These are phyloP conservation scores for Trichoderma koningiopsis DNA, from an alignment of 2,329 filamentous ascomycete genomes.

Conservation along the genomic window DNA sequence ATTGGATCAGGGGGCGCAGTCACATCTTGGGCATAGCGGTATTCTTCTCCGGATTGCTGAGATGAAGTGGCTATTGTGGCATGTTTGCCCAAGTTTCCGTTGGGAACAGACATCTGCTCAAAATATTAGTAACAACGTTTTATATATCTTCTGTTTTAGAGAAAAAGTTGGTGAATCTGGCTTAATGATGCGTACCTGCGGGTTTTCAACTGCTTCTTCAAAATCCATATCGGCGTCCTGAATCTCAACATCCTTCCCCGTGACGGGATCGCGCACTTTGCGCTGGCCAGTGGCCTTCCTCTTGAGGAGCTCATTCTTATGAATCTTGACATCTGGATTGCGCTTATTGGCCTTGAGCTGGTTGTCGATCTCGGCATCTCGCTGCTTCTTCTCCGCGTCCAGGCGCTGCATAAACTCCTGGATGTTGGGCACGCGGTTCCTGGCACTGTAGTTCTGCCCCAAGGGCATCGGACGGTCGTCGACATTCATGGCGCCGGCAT, in stretches of 20 bases:
- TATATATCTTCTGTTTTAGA: background rate
- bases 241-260: conserved; percentile 82
- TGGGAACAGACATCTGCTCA: conserved; percentile 75
- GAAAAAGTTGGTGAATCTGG: rapidly evolving
- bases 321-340: conserved; percentile 44
- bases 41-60: conserved; percentile 73
- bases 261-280: conserved; percentile 82
- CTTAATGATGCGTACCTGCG: conserved; percentile 52
- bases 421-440: conserved; percentile 85
- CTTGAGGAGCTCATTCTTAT: conserved; percentile 45
- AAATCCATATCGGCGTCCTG: conserved; percentile 74
- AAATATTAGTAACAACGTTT: background rate
- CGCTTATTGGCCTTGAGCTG: conserved; percentile 45
- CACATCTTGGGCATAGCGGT: conserved; percentile 82
- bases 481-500: conserved; percentile 39
- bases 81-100: conserved; percentile 79
- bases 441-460: conserved; percentile 76
- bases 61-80: conserved; percentile 72
- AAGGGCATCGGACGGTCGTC: conserved; percentile 47
- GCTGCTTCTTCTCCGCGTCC: conserved; percentile 74
- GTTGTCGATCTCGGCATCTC: conserved; percentile 72
- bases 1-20: conserved; percentile 89
- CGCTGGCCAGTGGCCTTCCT: conserved; percentile 56
- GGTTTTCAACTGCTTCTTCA: conserved; percentile 70
- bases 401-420: conserved; percentile 79